phyloP scores from a whole-genome alignment of 768 basidiomycete genomes.

The Xanthoconium purpureum region DNA sequence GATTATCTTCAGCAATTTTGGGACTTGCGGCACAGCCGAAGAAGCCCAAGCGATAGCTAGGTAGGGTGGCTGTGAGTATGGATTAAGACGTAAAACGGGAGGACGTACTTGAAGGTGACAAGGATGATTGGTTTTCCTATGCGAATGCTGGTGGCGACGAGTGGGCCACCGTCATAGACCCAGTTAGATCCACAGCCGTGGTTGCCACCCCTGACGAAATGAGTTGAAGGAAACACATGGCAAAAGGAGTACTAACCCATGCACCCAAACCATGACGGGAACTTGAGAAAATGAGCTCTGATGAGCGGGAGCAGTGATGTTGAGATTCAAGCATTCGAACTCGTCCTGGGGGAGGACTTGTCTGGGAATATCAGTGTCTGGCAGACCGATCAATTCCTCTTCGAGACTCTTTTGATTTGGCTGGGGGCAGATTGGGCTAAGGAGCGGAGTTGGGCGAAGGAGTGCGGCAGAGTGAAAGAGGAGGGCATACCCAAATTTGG shows the following conservation, averaged over 20 bases:
- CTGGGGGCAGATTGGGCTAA: conserved; percentile 77
- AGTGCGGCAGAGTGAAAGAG: conserved; percentile 6
- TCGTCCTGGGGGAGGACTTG: conserved; percentile 64
- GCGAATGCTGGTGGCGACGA: conserved; percentile 66
- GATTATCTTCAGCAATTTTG: conserved; percentile 66
- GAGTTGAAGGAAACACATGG: conserved; percentile 15
- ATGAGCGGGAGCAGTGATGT: conserved; percentile 71
- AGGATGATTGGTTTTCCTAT: conserved; percentile 65
- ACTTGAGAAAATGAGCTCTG: conserved; percentile 49
- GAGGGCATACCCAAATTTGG: conserved; percentile 57
- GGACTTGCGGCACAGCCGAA: conserved; percentile 73
- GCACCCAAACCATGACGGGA: conserved; percentile 86
- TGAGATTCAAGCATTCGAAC: conserved; percentile 77
- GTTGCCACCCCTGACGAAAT: conserved; percentile 57
- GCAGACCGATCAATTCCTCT: conserved; percentile 59
- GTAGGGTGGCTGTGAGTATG: conserved; percentile 8
- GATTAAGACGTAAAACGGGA: conserved; percentile 16
- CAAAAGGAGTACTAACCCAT: conserved; percentile 53
- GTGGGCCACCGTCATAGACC: conserved; percentile 70
- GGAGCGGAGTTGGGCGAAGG: conserved; percentile 2
- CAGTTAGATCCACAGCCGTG: conserved; percentile 73
- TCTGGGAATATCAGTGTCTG: conserved; percentile 48
- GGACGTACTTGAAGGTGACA: conserved; percentile 71
- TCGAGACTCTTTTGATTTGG: conserved; percentile 47
- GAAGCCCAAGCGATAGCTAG: conserved; percentile 72